phyloP scores from a whole-genome alignment of 192 early-diverging fungal genomes.

The Umbelopsis isabellina region DNA sequence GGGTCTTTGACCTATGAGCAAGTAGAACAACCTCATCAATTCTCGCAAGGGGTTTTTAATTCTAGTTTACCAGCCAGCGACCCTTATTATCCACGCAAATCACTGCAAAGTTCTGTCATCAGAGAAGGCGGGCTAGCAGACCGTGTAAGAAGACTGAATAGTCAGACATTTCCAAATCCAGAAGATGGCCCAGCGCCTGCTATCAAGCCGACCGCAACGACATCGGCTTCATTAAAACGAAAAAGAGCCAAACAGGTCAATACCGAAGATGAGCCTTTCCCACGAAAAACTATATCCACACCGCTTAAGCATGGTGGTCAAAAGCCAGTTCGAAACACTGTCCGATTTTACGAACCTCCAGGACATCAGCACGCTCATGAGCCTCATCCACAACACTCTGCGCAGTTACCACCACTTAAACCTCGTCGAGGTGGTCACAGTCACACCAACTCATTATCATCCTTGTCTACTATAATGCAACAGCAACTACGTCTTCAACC shows the following conservation, averaged over 20 bases:
- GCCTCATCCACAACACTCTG: constrained; percentile 19
- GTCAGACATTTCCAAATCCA: background rate
- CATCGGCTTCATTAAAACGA: background rate
- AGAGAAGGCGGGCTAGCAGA: constrained; percentile 9
- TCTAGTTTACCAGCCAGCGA: background rate
- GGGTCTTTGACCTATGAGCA: constrained; percentile 8
- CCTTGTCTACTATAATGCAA: constrained; percentile 17
- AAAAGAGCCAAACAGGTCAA: background rate
- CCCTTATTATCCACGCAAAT: constrained; percentile 18
- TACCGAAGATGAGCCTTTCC: constrained; percentile 9
- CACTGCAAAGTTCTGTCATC: constrained; percentile 7
- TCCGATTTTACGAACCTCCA: constrained; percentile 8
- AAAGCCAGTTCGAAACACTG: constrained; percentile 8
- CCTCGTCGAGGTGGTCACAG: constrained; percentile 5
- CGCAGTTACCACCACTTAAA: constrained; percentile 34
- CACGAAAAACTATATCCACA: constrained; percentile 11
- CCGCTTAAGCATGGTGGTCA: constrained; percentile 12
- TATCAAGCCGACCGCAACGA: constrained; percentile 1
- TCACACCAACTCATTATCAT: constrained; percentile 6
- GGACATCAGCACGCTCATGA: background rate
- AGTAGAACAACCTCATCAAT: constrained; percentile 15
- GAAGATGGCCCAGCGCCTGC: background rate
- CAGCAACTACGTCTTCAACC: constrained; percentile 23
- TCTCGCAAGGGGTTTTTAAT: background rate
- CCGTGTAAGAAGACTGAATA: background rate